Conservation (phyloP, 345 rosid genomes). For the Citrus unshiu region DNA sequence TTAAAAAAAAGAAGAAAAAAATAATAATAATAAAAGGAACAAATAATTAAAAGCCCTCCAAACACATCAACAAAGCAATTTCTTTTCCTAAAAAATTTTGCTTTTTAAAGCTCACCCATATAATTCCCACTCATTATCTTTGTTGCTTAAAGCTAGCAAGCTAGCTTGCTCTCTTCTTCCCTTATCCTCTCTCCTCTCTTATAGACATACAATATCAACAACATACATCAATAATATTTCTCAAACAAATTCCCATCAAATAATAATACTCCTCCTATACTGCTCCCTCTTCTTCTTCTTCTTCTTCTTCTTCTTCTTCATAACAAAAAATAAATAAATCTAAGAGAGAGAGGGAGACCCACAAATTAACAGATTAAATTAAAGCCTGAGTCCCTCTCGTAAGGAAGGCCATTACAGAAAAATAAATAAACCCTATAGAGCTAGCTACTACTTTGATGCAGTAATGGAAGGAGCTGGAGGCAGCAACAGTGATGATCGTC, state of each 20-base stretch:
- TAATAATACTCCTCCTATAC: background rate
- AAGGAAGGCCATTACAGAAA: slow-evolving; percentile 23
- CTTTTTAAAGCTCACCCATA: slow-evolving; percentile 66
- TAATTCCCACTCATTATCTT: slow-evolving; percentile 86
- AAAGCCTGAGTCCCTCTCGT: background rate
- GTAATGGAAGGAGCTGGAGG: slow-evolving; percentile 60
- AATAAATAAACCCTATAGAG: slow-evolving; percentile 8
- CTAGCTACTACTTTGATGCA: slow-evolving; percentile 30
- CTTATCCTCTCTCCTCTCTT: slow-evolving; percentile 6
- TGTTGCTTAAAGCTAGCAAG: slow-evolving; percentile 61
- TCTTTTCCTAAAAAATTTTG: slow-evolving; percentile 23
- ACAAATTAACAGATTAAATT: slow-evolving; percentile 27
- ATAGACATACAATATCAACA: background rate
- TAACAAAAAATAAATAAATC: slow-evolving; percentile 6
- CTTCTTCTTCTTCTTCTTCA: background rate
- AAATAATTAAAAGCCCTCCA: slow-evolving; percentile 4
- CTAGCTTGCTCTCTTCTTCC: slow-evolving; percentile 19
- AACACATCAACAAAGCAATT: slow-evolving; percentile 32
- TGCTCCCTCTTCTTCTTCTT: background rate
- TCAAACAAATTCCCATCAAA: slow-evolving; percentile 5
- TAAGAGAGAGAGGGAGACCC: slow-evolving; percentile 31
- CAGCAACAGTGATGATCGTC: slow-evolving; percentile 41
- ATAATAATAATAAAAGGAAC: background rate
- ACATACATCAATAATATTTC: slow-evolving; percentile 8
- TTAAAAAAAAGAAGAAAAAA: background rate